Conservation (phyloP, 192 early-diverging fungal species). For the Gonapodya sp. region DNA sequence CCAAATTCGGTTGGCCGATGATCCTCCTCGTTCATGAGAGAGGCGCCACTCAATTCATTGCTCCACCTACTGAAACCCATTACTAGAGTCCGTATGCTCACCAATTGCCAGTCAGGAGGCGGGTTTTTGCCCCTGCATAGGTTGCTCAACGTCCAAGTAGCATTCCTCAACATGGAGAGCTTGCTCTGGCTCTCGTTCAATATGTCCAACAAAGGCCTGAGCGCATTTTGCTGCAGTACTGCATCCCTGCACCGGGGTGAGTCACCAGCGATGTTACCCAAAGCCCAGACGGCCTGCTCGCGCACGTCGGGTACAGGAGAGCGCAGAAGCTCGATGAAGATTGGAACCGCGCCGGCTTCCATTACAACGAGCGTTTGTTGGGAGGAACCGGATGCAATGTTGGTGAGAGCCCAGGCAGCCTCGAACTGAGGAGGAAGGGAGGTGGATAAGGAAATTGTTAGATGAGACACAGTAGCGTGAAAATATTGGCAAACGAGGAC, state of each 20-base stretch:
- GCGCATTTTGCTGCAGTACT: constrained; percentile 70
- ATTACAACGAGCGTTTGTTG: constrained; percentile 90
- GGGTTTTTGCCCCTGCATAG: constrained; percentile 98
- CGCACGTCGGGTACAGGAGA: constrained; percentile 77
- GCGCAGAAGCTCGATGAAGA: constrained; percentile 81
- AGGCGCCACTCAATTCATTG: too few relatives aligned
- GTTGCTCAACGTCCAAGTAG: constrained; percentile 98
- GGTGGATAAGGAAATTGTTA: neutral
- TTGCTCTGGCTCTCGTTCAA: constrained; percentile 79
- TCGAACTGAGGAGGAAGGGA: constrained; percentile 61
- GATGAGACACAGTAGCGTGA: neutral
- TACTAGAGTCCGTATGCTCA: constrained; percentile 25
- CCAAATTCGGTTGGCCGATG: too few relatives aligned
- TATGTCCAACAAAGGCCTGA: constrained; percentile 77
- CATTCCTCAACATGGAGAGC: constrained; percentile 94
- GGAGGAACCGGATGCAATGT: constrained; percentile 95
- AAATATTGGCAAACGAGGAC: too few relatives aligned
- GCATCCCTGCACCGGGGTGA: constrained; percentile 80
- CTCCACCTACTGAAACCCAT: too few relatives aligned
- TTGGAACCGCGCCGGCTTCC: constrained; percentile 80
- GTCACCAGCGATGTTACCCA: constrained; percentile 99
- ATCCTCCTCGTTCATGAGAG: too few relatives aligned
- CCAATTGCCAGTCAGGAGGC: constrained; percentile 76
- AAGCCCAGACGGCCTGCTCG: constrained; percentile 98
- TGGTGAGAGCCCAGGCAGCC: constrained; percentile 97